Conservation (phyloP, 1,284 basidiomycete species). For the Chalciporus piperatoides region DNA sequence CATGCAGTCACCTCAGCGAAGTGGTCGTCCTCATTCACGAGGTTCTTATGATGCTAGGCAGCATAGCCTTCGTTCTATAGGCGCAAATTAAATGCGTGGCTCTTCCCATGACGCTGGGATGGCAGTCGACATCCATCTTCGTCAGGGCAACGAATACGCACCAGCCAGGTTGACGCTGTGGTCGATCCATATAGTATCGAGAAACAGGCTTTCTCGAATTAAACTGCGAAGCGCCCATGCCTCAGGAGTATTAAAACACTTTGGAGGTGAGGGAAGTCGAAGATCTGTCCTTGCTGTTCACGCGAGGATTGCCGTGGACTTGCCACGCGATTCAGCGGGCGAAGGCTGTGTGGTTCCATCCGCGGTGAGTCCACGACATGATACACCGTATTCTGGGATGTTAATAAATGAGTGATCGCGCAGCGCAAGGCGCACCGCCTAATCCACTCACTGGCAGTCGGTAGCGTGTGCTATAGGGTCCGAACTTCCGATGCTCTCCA, state of each 20-base stretch:
- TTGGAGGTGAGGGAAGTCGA: background rate
- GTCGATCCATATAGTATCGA: background rate
- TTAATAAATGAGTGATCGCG: no score
- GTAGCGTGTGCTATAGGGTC: no score
- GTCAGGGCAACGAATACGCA: background rate
- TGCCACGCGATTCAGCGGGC: background rate
- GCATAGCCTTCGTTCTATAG: background rate
- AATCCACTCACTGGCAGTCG: no score
- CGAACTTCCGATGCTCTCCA: no score
- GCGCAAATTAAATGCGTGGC: background rate
- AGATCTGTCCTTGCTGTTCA: background rate
- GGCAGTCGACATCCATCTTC: background rate
- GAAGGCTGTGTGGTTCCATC: background rate
- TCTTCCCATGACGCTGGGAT: background rate
- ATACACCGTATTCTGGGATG: no score
- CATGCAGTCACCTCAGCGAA: background rate
- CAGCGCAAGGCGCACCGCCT: no score
- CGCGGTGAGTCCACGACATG: no score
- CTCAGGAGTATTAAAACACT: background rate
- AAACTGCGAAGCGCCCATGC: background rate
- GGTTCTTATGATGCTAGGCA: background rate
- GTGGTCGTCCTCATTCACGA: background rate
- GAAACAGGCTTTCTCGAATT: background rate
- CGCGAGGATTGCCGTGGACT: background rate
- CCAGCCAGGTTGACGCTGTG: background rate